These are phyloP conservation scores for Alternaria sp. DNA, from an alignment of 2,329 filamentous ascomycete genomes.

Conservation along the genomic window DNA sequence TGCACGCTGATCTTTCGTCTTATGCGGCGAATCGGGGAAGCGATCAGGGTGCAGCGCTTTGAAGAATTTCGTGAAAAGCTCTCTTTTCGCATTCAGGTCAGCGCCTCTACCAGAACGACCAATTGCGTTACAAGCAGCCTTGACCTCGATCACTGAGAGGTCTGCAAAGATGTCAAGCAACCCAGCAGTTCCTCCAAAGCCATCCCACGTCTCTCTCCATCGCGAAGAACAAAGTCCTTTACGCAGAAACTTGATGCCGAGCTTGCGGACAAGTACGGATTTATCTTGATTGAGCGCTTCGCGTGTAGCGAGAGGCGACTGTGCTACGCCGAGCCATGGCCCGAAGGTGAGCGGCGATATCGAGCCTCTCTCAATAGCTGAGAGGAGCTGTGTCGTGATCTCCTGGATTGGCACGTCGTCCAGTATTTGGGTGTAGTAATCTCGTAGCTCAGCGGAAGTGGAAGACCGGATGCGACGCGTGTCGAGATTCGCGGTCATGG, in stretches of 20 bases:
- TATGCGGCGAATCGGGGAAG: constrained; percentile 17
- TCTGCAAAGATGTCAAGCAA: constrained; percentile 30
- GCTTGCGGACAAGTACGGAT: constrained; percentile 28
- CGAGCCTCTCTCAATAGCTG: constrained; percentile 21
- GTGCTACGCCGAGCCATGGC: constrained; percentile 34
- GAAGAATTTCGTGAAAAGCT: constrained; percentile 27
- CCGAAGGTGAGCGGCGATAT: constrained; percentile 24
- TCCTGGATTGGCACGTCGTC: background rate
- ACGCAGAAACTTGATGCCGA: constrained; percentile 27
- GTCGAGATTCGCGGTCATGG: constrained; percentile 3
- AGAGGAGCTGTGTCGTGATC: constrained; percentile 12
- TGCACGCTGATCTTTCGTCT: constrained; percentile 25
- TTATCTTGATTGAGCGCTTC: constrained; percentile 29
- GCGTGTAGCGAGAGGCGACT: constrained; percentile 20
- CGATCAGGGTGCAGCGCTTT: constrained; percentile 26
- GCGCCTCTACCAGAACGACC: constrained; percentile 15
- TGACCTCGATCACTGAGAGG: constrained; percentile 35
- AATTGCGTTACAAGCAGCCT: constrained; percentile 24
- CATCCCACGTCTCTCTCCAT: constrained; percentile 39
- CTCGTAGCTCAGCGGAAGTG: constrained; percentile 4
- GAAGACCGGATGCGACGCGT: constrained; percentile 11
- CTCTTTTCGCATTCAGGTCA: constrained; percentile 23
- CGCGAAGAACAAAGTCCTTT: constrained; percentile 18
- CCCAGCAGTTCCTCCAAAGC: constrained; percentile 31
- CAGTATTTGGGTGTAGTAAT: constrained; percentile 11